These are phyloP conservation scores for Biscogniauxia sp. DNA, from an alignment of 2,329 filamentous ascomycete genomes.

Conservation along the genomic window DNA sequence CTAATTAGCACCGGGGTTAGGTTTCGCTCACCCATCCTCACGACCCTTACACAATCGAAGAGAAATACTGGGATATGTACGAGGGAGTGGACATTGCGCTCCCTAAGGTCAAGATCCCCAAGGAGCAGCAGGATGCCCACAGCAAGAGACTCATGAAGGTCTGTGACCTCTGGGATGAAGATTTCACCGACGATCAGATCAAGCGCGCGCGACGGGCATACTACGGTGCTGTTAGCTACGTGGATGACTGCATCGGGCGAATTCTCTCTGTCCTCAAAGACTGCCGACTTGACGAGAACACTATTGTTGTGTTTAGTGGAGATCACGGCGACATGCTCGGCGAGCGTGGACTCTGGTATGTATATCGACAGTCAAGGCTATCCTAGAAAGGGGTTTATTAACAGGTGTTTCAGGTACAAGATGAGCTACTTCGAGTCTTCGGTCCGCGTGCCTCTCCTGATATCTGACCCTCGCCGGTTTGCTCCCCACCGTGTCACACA, in stretches of 20 bases:
- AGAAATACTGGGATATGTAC: slow-evolving; percentile 91
- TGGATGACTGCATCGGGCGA: slow-evolving; percentile 87
- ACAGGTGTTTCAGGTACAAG: slow-evolving; percentile 62
- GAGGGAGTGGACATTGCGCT: slow-evolving; percentile 84
- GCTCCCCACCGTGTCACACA: slow-evolving; percentile 71
- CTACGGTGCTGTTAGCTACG: slow-evolving; percentile 90
- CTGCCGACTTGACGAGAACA: slow-evolving; percentile 78
- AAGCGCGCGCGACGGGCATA: slow-evolving; percentile 83
- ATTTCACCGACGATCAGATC: slow-evolving; percentile 83
- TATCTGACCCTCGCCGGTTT: slow-evolving; percentile 77
- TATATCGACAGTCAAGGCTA: neutral
- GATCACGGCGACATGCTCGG: slow-evolving; percentile 97
- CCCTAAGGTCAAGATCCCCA: slow-evolving; percentile 73
- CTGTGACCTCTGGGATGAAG: slow-evolving; percentile 79
- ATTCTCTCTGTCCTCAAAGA: slow-evolving; percentile 75
- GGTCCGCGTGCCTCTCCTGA: slow-evolving; percentile 81
- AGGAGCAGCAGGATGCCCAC: slow-evolving; percentile 81
- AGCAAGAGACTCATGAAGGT: slow-evolving; percentile 84
- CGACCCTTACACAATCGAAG: slow-evolving; percentile 90
- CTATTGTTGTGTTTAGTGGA: slow-evolving; percentile 87
- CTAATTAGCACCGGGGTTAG: slow-evolving; percentile 23
- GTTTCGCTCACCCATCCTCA: slow-evolving; percentile 93
- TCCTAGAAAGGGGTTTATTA: slow-evolving; percentile 1
- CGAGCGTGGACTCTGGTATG: slow-evolving; percentile 79
- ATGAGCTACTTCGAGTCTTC: slow-evolving; percentile 96